Evolutionary conservation across 352 stramenopile genomes (phyloP).

Genomic region (Thalassiosira oceanica): DNA sequence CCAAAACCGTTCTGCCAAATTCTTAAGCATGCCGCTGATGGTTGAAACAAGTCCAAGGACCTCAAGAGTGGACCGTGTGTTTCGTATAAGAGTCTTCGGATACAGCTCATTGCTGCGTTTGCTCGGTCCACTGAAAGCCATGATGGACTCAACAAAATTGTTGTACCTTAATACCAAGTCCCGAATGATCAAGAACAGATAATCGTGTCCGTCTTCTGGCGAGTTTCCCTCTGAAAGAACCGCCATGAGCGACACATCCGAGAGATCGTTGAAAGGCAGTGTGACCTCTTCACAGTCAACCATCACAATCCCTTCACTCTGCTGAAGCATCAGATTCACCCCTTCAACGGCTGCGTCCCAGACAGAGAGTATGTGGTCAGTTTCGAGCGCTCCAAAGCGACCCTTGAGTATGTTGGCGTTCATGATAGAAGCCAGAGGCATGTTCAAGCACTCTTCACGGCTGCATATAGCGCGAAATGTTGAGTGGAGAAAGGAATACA

Average conservation of each 20-base stretch:
- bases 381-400: conserved; percentile 16
- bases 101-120: conserved; percentile 28
- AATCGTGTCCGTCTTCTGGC: conserved; percentile 24
- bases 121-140: not conserved
- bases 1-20: conserved; percentile 24
- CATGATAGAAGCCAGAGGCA: conserved; percentile 24
- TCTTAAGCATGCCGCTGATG: conserved; percentile 3
- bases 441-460: conserved; percentile 15
- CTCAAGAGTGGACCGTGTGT: conserved; percentile 4
- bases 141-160: conserved; percentile 15
- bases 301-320: conserved; percentile 10
- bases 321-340: conserved; percentile 24
- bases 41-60: not conserved
- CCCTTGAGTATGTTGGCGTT: conserved; percentile 17
- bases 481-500: conserved; percentile 36
- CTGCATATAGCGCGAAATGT: conserved; percentile 34
- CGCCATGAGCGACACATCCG: conserved; percentile 16
- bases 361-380: conserved; percentile 7
- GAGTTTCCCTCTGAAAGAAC: conserved; percentile 26
- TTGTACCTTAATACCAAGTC: conserved; percentile 34
- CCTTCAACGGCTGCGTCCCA: conserved; percentile 21
- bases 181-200: conserved; percentile 38
- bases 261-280: conserved; percentile 24
- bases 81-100: conserved; percentile 22
- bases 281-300: conserved; percentile 34